Evolutionary conservation across 2,329 filamentous ascomycete genomes (phyloP), one percentile per base, ranked within the genome.

Genomic region (Aspergillus sp.): DNA sequence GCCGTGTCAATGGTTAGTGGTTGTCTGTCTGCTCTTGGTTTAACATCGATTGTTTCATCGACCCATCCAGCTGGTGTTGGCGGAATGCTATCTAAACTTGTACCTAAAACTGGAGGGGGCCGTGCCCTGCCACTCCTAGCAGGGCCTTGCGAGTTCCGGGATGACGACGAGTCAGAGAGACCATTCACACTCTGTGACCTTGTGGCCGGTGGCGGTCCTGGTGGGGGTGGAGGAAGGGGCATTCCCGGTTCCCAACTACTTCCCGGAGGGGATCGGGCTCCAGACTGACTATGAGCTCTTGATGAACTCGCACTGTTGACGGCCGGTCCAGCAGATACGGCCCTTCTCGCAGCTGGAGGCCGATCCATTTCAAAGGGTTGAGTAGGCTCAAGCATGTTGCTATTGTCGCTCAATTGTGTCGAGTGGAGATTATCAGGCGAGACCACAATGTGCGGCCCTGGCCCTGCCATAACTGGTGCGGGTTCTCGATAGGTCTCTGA

Each of bases 171-270:
- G 32, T 75, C 75, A 1, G 70, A 71, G 47, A 72, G 64, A 12
- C 70, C 75, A 61, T 71, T 75, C 23, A 74, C 72, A 60, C 78
- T 80, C 38, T 75, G 73, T n/a, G 78, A 78, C 54, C 76, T 74
- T 23, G 69, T 65, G 43, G 70, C 64, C 4, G 79, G 79, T 17
- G 79, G 79, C 23, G 79, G 79, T 1, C 79, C 78, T 36, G 79
- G 79, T 54, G 79, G 79, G 9, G 79, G 79, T 38, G 79, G 79
- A 28, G 79, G 79, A 32, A 81, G 73, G 28, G 79, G 78, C 78
- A 81, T 80, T 19, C 79, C 79, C 19, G 76, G 76, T 51, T 70
- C 74, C 79, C 79, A 81, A 52, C 72, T 70, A 63, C 63, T 67
- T 49, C 68, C 69, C 41, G 71, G 71, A 9, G 74, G 74, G 17